phyloP scores from a whole-genome alignment of 306 rosid species.

The Rubus parviflorus region DNA sequence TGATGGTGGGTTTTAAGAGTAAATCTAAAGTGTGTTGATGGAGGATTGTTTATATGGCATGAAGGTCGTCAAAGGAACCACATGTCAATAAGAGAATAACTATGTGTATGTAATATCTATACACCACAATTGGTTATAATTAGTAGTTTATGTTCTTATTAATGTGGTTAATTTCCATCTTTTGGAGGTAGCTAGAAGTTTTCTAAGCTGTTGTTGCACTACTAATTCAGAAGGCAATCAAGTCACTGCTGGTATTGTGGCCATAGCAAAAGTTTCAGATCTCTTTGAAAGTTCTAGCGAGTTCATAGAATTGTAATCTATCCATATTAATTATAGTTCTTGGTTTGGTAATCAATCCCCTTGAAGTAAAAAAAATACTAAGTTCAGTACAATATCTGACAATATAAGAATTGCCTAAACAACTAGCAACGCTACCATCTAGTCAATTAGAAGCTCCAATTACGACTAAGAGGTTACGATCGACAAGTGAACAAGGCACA shows the following conservation, averaged over 20 bases:
- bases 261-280: background rate
- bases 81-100: background rate
- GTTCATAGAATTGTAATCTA: background rate
- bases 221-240: background rate
- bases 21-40: constrained; percentile 29
- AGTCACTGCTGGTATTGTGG: background rate
- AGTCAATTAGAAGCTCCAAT: too few relatives aligned
- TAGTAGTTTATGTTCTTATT: background rate
- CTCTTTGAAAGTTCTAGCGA: background rate
- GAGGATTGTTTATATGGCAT: background rate
- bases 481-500: too few relatives aligned
- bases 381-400: too few relatives aligned
- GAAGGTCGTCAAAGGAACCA: background rate
- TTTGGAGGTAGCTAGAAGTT: background rate
- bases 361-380: background rate
- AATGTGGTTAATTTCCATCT: background rate
- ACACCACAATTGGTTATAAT: background rate
- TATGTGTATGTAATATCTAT: background rate
- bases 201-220: background rate
- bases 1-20: constrained; percentile 60
- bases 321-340: background rate
- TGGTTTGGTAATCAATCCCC: background rate
- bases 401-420: too few relatives aligned
- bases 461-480: too few relatives aligned
- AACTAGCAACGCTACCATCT: background rate